Percentiles rank a stretch among this genome's conserved stretches.
phyloP scores from a whole-genome alignment of 305 asterid species.

The Solanum hybrid region DNA sequence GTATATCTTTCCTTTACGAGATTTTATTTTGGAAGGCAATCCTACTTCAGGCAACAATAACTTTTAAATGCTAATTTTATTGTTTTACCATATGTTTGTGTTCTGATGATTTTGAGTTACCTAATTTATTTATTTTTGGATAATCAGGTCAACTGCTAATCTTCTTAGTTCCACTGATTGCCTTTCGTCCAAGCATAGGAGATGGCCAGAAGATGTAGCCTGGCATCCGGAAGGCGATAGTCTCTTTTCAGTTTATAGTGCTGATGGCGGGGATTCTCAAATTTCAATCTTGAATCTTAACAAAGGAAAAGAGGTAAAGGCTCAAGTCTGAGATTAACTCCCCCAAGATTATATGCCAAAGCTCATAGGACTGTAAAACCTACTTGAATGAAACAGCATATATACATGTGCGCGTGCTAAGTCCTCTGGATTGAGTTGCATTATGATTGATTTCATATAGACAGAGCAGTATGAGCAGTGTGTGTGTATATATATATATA shows the following conservation, averaged over 20 bases:
- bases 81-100: background rate
- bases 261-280: slow-evolving; percentile 86
- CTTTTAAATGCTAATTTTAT: background rate
- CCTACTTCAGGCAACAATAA: background rate
- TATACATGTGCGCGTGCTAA: background rate
- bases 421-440: background rate
- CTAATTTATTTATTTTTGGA: slow-evolving; percentile 3
- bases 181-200: slow-evolving; percentile 67
- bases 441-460: background rate
- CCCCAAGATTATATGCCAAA: background rate
- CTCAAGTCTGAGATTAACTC: background rate
- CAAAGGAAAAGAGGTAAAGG: slow-evolving; percentile 58
- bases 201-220: slow-evolving; percentile 99
- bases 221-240: slow-evolving; percentile 88
- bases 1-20: background rate
- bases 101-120: background rate
- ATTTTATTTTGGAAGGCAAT: background rate
- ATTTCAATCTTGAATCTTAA: slow-evolving; percentile 62
- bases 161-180: slow-evolving; percentile 64
- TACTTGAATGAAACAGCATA: background rate
- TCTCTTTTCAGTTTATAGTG: slow-evolving; percentile 72
- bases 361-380: background rate
- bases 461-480: background rate
- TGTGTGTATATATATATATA: background rate
- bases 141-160: slow-evolving; percentile 60